phyloP scores from a whole-genome alignment of 192 early-diverging fungal species.

The Coemansia sp. region DNA sequence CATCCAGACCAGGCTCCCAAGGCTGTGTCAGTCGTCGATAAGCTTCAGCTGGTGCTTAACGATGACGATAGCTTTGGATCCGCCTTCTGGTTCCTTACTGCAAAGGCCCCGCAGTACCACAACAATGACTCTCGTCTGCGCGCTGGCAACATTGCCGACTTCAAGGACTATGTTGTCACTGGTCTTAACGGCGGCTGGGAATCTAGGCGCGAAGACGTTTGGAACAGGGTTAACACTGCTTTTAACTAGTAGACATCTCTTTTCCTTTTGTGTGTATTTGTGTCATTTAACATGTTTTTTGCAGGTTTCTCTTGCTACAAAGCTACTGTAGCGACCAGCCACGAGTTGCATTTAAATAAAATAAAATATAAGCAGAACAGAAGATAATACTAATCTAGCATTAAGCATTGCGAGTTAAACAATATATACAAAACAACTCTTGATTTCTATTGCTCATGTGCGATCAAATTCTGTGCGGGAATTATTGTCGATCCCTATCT shows the following conservation, averaged over 20 bases:
- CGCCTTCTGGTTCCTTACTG: constrained; percentile 48
- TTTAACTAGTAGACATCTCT: constrained; percentile 6
- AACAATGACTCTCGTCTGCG: constrained; percentile 24
- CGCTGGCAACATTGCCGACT: constrained; percentile 36
- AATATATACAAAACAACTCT: too few species aligned
- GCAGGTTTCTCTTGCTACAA: background rate
- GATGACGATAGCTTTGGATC: constrained; percentile 54
- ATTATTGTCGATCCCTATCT: too few species aligned
- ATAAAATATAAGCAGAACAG: background rate
- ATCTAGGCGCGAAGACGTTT: constrained; percentile 25
- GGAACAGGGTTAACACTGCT: constrained; percentile 29
- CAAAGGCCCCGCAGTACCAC: constrained; percentile 21
- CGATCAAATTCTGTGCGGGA: too few species aligned
- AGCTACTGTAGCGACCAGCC: background rate
- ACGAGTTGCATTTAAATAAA: background rate
- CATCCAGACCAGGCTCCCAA: constrained; percentile 11
- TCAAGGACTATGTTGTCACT: constrained; percentile 40
- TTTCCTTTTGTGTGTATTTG: background rate
- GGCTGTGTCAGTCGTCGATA: constrained; percentile 14
- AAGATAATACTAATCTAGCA: too few species aligned
- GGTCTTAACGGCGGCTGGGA: constrained; percentile 41
- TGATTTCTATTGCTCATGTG: too few species aligned
- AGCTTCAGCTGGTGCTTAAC: constrained; percentile 36
- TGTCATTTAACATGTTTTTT: background rate
- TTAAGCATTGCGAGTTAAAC: too few species aligned